Conservation (phyloP, 495 filamentous ascomycete genomes). For the Penicillium paradoxum region DNA sequence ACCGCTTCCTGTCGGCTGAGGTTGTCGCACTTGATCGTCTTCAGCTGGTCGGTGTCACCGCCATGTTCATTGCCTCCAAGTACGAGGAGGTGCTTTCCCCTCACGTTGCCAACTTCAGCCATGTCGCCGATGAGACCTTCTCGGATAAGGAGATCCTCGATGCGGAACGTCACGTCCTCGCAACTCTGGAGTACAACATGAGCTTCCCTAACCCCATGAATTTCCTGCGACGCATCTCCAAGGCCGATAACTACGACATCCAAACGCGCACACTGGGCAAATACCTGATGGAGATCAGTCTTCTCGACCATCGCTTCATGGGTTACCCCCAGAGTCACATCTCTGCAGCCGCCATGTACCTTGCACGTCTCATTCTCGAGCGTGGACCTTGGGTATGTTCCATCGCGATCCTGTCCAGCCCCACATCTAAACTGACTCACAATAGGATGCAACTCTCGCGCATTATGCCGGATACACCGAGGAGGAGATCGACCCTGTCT, state of each 20-base stretch:
- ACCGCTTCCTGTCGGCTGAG: conserved; percentile 91
- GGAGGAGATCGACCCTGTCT: conserved; percentile 86
- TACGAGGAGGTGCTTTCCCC: conserved; percentile 97
- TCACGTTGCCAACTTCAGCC: conserved; percentile 92
- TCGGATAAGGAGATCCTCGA: conserved; percentile 94
- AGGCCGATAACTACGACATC: conserved; percentile 97
- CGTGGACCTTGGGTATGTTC: conserved; percentile 81
- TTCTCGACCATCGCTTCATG: conserved; percentile 92
- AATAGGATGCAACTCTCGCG: conserved; percentile 75
- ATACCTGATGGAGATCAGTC: conserved; percentile 96
- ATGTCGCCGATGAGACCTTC: conserved; percentile 96
- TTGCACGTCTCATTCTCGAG: conserved; percentile 81
- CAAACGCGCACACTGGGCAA: conserved; percentile 95
- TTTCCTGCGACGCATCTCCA: conserved; percentile 95
- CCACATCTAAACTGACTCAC: conserved; percentile 19
- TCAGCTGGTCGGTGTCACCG: conserved; percentile 93
- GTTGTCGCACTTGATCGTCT: conserved; percentile 91
- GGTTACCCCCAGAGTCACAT: conserved; percentile 79
- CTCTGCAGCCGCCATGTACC: conserved; percentile 90
- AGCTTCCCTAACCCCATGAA: conserved; percentile 99
- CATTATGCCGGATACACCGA: conserved; percentile 94
- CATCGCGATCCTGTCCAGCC: neutral
- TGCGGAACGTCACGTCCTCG: conserved; percentile 88
- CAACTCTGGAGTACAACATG: conserved; percentile 90
- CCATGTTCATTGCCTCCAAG: conserved; percentile 98